Base-by-base conservation (phyloP, 805 yeast species). In the Wickerhamiella shivajii region DNA sequence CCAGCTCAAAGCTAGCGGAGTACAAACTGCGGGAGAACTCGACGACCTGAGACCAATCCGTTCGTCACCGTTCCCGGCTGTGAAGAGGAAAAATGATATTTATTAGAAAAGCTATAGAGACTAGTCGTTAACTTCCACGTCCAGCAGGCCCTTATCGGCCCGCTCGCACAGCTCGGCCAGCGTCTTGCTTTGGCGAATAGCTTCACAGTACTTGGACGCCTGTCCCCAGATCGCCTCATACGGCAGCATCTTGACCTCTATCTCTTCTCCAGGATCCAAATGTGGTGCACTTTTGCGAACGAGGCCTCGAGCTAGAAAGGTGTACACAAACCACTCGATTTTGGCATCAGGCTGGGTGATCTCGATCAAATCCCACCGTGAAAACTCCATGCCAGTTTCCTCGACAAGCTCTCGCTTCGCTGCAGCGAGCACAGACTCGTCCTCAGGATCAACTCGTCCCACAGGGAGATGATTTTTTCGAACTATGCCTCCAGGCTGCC, bases 191-290 rank as follows among this genome's bases (percentile, higher is more conserved):
- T 31, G 29, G 11, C 34, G 17, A 8, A 31, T 31, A 3, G 34
- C 34, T 13, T 31, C 34, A 14, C 34, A 31, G 20, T 31, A 31
- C 18, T 31, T 31, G 19, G 29, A 19, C 18, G 34, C 34, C 25
- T 31, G 34, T 12, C 12, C 21, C 34, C 34, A 31, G 13, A 31
- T 25, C 9, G 24, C 29, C 3, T 11, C 12, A 14, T 31, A 31
- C 20, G 20, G 21, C 15, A 31, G 19, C n/a, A 20, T 21, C 29
- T 31, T 31, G 19, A 31, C 34, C 19, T 15, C 21, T 18, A 31
- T 31, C n/a, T 24, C 20, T 20, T 31, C 34, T 6, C 34, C 34
- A 13, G 34, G 24, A 12, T 31, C 34, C 6, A 31, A 21, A 18
- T 31, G 29, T 18, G 24, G 34, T 24, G 19, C 29, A 10, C 11